Conservation (phyloP, 2,329 filamentous ascomycete species). For the Fusarium sp. region DNA sequence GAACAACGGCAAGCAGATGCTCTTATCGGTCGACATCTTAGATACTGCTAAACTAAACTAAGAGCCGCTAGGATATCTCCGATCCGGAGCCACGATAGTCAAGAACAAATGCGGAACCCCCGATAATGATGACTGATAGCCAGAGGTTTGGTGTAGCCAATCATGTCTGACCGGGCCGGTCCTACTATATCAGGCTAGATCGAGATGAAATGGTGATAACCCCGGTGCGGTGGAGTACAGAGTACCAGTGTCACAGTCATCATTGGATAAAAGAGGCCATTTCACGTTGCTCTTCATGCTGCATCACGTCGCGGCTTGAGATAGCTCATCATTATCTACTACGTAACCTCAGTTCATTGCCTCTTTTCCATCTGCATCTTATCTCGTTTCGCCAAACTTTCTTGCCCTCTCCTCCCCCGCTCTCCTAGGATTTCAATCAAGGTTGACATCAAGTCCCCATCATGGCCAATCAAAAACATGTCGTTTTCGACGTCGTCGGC, state of each 20-base stretch:
- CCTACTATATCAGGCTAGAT: background rate
- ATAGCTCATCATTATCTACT: background rate
- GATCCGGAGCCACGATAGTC: background rate
- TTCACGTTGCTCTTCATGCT: background rate
- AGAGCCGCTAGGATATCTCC: background rate
- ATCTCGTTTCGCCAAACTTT: background rate
- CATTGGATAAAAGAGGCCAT: background rate
- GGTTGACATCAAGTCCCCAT: background rate
- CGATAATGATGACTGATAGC: background rate
- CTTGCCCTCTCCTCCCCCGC: background rate
- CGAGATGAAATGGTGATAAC: background rate
- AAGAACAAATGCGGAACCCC: background rate
- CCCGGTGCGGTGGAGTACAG: background rate
- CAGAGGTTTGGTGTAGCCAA: background rate
- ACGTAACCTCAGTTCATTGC: background rate
- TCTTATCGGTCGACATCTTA: background rate
- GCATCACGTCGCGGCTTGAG: background rate
- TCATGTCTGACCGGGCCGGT: background rate
- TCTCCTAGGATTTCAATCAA: background rate
- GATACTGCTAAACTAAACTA: background rate
- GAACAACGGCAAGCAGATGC: background rate
- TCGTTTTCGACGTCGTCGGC: background rate
- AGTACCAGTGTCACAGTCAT: background rate
- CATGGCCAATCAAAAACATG: constrained; percentile 3
- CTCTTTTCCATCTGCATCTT: background rate